Evolutionary conservation across 2,329 filamentous ascomycete genomes (phyloP), one percentile per base, ranked within the genome.

Genomic region (Corniculantispora saksenae): DNA sequence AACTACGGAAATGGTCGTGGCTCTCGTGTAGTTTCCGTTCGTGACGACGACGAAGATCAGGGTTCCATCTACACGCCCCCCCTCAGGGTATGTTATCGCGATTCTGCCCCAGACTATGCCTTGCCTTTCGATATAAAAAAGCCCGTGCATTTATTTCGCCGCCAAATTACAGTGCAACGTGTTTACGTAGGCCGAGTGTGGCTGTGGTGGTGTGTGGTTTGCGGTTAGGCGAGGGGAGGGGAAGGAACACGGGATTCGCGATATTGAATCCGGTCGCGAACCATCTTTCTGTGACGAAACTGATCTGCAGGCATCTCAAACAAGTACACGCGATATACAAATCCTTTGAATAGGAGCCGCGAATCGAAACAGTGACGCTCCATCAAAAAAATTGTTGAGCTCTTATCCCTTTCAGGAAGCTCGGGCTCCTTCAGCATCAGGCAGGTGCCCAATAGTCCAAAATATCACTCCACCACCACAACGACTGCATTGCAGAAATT

Each of bases 21-120:
- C 10, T 40, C 23, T 17, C 10, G 9, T 35, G 27, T 13, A 48
- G 56, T 59, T 50, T 19, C 43, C 56, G 27, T 59, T 19, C 7
- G 56, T 17, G 43, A 48, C 25, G 56, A 59, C 43, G 43, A 23
- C 32, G 21, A 17, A 15, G 6, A 2, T 12, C 8, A 12, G 10
- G 35, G 35, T 0, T 40, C 32, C 29, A 23, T 32, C 12, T 13
- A 55, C 53, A 55, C n/a, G 21, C 29, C 53, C n/a, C 48, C 47
- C 23, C 23, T 23, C 13, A 32, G 25, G 25, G 12, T 27, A 25
- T 10, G 56, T 17, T 38, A 32, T 59, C 43, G 27, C 43, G 43
- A 50, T 50, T 59, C 43, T 29, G 58, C 58, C 58, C 58, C 58
- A 40, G 47, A 61, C 58, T 43, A 60, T 60, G 47, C 58, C 58